Evolutionary conservation across 176 grass and related monocot species (phyloP).

Genomic region (Musa troglodytarum): DNA sequence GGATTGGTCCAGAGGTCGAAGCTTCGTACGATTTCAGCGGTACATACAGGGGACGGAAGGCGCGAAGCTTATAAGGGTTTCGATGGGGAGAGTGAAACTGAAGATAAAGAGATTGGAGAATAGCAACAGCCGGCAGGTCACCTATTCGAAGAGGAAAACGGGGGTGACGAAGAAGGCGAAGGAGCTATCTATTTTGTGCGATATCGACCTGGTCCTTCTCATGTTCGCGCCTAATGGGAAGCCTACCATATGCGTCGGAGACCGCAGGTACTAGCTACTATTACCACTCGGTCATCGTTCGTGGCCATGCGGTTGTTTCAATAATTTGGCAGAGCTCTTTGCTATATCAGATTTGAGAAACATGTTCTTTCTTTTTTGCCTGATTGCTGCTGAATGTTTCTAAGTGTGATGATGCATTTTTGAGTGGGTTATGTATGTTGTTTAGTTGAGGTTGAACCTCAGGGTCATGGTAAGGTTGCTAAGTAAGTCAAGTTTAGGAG

Average conservation of each 20-base stretch:
- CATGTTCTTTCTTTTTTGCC: too few species aligned
- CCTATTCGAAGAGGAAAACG: conserved; percentile 54
- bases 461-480: too few species aligned
- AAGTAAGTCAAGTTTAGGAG: too few species aligned
- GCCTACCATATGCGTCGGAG: conserved; percentile 50
- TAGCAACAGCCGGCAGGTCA: conserved; percentile 37
- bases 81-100: conserved; percentile 72
- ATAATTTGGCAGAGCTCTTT: too few species aligned
- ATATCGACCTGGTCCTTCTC: conserved; percentile 53
- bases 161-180: conserved; percentile 69
- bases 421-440: too few species aligned
- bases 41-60: not conserved
- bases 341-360: too few species aligned
- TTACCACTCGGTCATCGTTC: too few species aligned
- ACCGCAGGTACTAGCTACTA: conserved; percentile 20
- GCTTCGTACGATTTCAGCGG: not conserved
- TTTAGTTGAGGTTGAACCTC: too few species aligned
- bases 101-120: conserved; percentile 80
- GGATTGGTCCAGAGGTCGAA: too few species aligned
- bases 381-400: too few species aligned
- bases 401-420: too few species aligned
- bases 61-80: not conserved
- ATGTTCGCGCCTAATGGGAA: conserved; percentile 60
- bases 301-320: too few species aligned
- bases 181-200: conserved; percentile 61